Evolutionary conservation across 768 basidiomycete genomes (phyloP), one percentile per base, ranked within the genome.

Genomic region (Pleurotus tuber-regium): DNA sequence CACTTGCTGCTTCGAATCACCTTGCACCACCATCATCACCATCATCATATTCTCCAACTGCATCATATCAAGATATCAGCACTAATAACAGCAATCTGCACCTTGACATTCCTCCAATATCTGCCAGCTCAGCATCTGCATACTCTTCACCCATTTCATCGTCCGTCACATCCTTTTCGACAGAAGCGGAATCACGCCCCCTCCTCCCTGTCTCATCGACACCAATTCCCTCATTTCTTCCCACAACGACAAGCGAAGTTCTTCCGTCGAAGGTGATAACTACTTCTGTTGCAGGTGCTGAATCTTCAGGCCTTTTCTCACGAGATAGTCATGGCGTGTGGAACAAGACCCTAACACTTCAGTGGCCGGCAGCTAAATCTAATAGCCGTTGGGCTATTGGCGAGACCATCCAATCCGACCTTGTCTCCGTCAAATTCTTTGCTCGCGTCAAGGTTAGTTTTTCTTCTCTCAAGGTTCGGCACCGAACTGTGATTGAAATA

Each of bases 341-440:
- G 80, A 75, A 66, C 31, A 84, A 84, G 62, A 85, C 78, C 1
- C 67, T 90, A 39, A 83, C 83, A 6, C 66, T 89, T 35, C 83
- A 85, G 57, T 88, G 89, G 85, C 87, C 89, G 11, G 76, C 79
- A 29, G 66, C 77, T 49, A 86, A 84, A 61, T 80, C 85, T 2
- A 77, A 77, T 52, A 83, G 78, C 59, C 81, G 86, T 16, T 92
- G 90, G 87, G 79, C 88, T 7, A 78, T 87, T 51, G 90, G 90
- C 9, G 89, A 91, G 71, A 86, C 87, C 23, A 78, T 89, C 57
- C 72, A 77, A 56, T 85, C 85, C 35, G 74, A 80, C 44, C 65
- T 86, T 57, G 82, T 79, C 11, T 76, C 79, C 47, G 78, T 90
- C 48, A 78, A 77, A 63, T 93, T 89, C 65, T 83, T 84, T 64